A percentile compares a stretch with the other conserved stretches of the same genome.
These are phyloP conservation scores for Phialocephala sp. DNA, from an alignment of 2,329 filamentous ascomycete species.

Conservation along the genomic window DNA sequence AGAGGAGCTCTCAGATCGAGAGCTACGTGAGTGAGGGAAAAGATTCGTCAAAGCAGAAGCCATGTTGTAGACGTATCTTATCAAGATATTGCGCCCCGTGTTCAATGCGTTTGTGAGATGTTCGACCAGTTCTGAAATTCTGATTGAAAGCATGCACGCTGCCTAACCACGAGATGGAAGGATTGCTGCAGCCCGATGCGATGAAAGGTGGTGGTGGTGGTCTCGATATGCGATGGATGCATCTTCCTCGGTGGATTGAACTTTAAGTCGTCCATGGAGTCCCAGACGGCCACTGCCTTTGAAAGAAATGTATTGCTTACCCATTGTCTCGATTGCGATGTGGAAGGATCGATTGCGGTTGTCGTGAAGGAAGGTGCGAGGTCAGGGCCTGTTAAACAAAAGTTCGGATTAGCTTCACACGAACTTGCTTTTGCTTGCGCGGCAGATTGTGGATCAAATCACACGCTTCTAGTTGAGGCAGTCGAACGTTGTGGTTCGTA, in stretches of 20 bases:
- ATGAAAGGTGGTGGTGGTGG: constrained; percentile 19
- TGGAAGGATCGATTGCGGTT: constrained; percentile 42
- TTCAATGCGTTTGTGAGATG: constrained; percentile 23
- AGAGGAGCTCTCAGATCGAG: constrained; percentile 29
- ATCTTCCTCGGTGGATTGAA: constrained; percentile 5
- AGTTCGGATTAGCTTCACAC: constrained; percentile 34
- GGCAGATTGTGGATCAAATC: constrained; percentile 13
- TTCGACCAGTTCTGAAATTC: constrained; percentile 19
- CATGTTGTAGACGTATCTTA: constrained; percentile 28
- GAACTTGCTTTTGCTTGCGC: constrained; percentile 20
- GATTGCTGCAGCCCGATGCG: constrained; percentile 15
- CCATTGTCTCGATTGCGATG: constrained; percentile 41
- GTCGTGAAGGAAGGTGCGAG: constrained; percentile 33
- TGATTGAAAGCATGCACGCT: constrained; percentile 32
- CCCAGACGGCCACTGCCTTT: constrained; percentile 21
- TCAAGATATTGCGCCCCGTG: constrained; percentile 8
- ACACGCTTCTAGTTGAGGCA: constrained; percentile 4
- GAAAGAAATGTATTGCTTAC: constrained; percentile 42
- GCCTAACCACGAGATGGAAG: constrained; percentile 19
- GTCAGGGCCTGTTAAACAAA: constrained; percentile 27
- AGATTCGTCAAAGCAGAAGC: constrained; percentile 32
- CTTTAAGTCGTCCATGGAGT: constrained; percentile 10
- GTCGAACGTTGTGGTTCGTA: constrained; percentile 20
- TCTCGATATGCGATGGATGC: constrained; percentile 17
- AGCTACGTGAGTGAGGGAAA: constrained; percentile 29